Base-by-base conservation (phyloP, 352 stramenopile genomes). In the Thraustochytrium sp. region DNA sequence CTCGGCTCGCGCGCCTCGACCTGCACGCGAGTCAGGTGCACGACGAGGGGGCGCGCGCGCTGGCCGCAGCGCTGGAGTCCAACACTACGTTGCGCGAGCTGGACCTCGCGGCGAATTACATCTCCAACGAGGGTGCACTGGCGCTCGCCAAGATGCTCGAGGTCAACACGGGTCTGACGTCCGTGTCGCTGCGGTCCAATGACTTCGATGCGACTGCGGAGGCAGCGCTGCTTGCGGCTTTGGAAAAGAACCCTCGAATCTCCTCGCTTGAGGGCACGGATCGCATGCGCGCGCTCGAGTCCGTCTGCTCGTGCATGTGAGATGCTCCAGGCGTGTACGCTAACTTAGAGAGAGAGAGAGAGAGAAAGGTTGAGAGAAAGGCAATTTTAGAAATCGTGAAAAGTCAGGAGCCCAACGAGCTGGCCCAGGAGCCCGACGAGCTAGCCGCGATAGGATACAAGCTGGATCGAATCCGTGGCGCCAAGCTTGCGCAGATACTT, bases 91-190 rank as follows among this genome's bases (percentile, higher is more conserved):
- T 95, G 18, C 84, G 85, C 0, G 89, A 94, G n/a, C 87, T 95
- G 26, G 91, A 94, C 72, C 31, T 95, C n/a, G 85, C 88, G 0
- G 85, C 90, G 82, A 94, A 94, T 62, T 78, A 85, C 21, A 92
- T 95, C 82, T 93, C 90, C 0, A 90, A 95, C 80, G 90, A 93
- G 18, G 90, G 90, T 1, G 85, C 91, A 31, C 82, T 87, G 23
- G 75, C 75, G 34, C 16, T 84, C 2, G 75, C 75, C 13, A 54
- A 84, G 2, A 46, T 42, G 54, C 44, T 84, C 13, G 34, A 13
- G 3, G 34, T 44, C 68, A 80, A 80, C 31, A 53, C 68, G 13
- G 68, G 44, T 1, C 68, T 80, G 4, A 13, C 21, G 48, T 44
- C 68, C 9, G 23, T 80, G 1, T 61, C 68, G 38, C 31, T 80